Percentiles rank a stretch among this genome's conserved stretches.
Conservation (phyloP, 2,329 filamentous ascomycete species). For the Neoascochyta sp. region DNA sequence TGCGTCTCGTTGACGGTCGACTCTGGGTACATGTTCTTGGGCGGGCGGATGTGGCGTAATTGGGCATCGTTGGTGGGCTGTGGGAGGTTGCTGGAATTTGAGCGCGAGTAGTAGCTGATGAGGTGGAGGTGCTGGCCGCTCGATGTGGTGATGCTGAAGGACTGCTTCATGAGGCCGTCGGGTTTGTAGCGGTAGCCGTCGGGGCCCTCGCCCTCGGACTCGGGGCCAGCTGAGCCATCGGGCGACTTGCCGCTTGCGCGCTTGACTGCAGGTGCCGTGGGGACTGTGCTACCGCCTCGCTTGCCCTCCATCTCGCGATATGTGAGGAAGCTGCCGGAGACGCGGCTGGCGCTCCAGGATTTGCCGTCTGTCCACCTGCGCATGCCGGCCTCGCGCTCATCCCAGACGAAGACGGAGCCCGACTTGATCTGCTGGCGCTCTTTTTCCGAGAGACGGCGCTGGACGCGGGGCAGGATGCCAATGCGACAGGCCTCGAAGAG, state of each 20-base stretch:
- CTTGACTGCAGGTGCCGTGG: constrained; percentile 36
- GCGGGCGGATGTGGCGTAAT: constrained; percentile 76
- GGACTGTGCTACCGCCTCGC: constrained; percentile 70
- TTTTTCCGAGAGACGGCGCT: constrained; percentile 90
- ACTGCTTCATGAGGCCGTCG: constrained; percentile 98
- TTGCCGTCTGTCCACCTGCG: constrained; percentile 97
- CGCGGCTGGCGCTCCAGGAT: constrained; percentile 96
- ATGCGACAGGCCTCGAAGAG: constrained; percentile 96
- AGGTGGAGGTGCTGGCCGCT: constrained; percentile 88
- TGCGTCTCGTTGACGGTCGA: constrained; percentile 84
- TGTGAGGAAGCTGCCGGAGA: constrained; percentile 94
- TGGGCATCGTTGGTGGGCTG: constrained; percentile 78
- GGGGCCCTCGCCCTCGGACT: constrained; percentile 70
- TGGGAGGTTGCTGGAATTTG: constrained; percentile 69
- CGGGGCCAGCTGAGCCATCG: constrained; percentile 74
- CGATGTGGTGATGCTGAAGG: constrained; percentile 96
- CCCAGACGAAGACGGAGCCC: constrained; percentile 99
- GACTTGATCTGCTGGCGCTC: constrained; percentile 94
- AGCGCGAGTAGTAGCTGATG: constrained; percentile 92
- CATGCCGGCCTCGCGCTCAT: constrained; percentile 97
- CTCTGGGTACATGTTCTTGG: constrained; percentile 96
- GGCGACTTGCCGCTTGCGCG: constrained; percentile 66
- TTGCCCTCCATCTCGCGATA: constrained; percentile 99
- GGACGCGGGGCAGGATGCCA: constrained; percentile 84
- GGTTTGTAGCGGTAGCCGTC: constrained; percentile 59